Conservation (phyloP, 2,329 filamentous ascomycete species). For the Colletotrichum lini region DNA sequence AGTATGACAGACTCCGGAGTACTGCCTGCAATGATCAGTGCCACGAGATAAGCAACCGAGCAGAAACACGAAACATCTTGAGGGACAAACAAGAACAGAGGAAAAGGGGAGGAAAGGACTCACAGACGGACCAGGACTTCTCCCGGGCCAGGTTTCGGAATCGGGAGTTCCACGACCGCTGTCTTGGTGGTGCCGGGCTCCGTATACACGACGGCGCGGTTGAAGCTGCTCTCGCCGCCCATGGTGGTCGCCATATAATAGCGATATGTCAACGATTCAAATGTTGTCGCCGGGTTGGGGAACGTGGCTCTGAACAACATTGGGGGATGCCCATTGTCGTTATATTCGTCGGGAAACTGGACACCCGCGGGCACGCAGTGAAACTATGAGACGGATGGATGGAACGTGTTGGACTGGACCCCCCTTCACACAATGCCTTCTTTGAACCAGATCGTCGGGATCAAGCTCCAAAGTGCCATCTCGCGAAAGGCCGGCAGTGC, state of each 20-base stretch:
- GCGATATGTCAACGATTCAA: background rate
- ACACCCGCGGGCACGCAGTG: background rate
- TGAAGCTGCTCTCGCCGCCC: conserved; percentile 39
- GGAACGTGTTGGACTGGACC: background rate
- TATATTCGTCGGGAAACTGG: conserved; percentile 6
- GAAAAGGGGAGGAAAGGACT: background rate
- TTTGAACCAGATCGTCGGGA: background rate
- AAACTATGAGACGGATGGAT: background rate
- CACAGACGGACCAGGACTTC: conserved; percentile 47
- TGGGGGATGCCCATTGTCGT: conserved; percentile 33
- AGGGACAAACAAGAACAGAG: background rate
- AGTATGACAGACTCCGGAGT: conserved; percentile 49
- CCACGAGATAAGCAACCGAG: background rate
- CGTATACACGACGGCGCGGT: conserved; percentile 46
- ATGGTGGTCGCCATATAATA: conserved; percentile 29
- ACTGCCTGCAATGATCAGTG: conserved; percentile 35
- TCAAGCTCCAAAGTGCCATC: too few relatives aligned
- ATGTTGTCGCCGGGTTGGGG: too few relatives aligned
- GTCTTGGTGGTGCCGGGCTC: conserved; percentile 48
- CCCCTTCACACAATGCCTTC: too few relatives aligned
- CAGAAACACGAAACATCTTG: background rate
- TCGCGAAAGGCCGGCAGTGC: too few relatives aligned
- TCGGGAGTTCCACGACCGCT: conserved; percentile 46
- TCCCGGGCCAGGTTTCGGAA: conserved; percentile 45
- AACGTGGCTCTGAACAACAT: background rate